Conservation (phyloP, 805 yeast species). For the Helenozyma rhizophorensis region DNA sequence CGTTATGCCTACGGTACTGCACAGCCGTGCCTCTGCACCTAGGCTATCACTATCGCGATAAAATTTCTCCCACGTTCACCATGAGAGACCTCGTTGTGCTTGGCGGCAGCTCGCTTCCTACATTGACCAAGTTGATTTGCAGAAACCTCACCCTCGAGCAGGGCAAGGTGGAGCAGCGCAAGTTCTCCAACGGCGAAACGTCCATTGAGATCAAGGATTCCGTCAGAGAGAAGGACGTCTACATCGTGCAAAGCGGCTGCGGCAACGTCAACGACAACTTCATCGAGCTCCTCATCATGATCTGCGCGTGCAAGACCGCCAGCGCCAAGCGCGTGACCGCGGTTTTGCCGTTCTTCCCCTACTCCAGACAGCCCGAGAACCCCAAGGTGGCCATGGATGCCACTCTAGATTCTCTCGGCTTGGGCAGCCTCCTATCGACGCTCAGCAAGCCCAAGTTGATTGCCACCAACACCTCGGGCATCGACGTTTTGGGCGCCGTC, state of each 20-base stretch:
- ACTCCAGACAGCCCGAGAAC: constrained; percentile 92
- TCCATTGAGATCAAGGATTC: constrained; percentile 81
- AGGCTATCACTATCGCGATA: too few species aligned
- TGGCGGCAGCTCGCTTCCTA: constrained; percentile 89
- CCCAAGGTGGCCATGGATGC: constrained; percentile 38
- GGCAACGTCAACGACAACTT: constrained; percentile 86
- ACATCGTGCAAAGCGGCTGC: constrained; percentile 80
- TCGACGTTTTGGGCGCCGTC: constrained; percentile 26
- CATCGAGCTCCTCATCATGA: constrained; percentile 74
- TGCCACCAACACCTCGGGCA: constrained; percentile 30
- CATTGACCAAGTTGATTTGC: constrained; percentile 70
- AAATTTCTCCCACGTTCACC: constrained; percentile 5
- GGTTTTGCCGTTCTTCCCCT: constrained; percentile 90
- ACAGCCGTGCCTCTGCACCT: too few species aligned
- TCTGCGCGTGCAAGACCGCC: constrained; percentile 91
- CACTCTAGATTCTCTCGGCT: constrained; percentile 8
- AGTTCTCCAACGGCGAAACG: constrained; percentile 88
- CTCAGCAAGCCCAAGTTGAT: constrained; percentile 21
- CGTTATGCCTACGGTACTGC: too few species aligned
- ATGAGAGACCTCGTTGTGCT: constrained; percentile 86
- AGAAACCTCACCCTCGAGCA: constrained; percentile 68
- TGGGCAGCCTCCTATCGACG: constrained; percentile 9
- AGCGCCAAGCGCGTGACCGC: constrained; percentile 87
- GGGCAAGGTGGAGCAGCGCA: constrained; percentile 61
- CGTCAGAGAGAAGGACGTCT: constrained; percentile 95